These are phyloP conservation scores for Hypoxylon rubiginosum DNA, from an alignment of 2,329 filamentous ascomycete genomes.

Conservation along the genomic window DNA sequence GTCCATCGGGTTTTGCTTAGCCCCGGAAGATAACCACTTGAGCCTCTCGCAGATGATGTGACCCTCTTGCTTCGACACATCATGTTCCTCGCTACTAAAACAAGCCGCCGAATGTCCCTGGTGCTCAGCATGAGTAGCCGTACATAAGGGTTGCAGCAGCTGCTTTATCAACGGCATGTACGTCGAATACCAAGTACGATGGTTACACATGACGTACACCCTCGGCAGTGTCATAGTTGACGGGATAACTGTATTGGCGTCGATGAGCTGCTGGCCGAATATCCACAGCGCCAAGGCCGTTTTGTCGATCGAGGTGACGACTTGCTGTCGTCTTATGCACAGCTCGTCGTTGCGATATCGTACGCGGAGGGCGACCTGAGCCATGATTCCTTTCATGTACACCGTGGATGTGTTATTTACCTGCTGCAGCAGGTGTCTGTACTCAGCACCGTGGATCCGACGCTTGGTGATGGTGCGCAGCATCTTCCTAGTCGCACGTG, in stretches of 20 bases:
- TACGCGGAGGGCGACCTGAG: slow-evolving; percentile 40
- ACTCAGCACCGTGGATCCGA: slow-evolving; percentile 38
- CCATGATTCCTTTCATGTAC: slow-evolving; percentile 40
- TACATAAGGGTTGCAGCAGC: slow-evolving; percentile 30
- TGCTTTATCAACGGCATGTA: slow-evolving; percentile 29
- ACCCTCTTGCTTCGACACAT: slow-evolving; percentile 38
- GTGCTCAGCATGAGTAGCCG: not conserved
- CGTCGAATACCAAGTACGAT: slow-evolving; percentile 33
- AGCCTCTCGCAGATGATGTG: slow-evolving; percentile 42
- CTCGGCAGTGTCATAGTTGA: slow-evolving; percentile 22
- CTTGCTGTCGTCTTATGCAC: slow-evolving; percentile 41
- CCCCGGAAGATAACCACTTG: slow-evolving; percentile 19
- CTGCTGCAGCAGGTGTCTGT: slow-evolving; percentile 42
- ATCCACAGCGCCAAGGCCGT: slow-evolving; percentile 38
- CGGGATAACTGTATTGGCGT: not conserved
- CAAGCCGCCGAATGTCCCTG: slow-evolving; percentile 29
- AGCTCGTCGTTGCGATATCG: slow-evolving; percentile 41
- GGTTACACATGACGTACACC: slow-evolving; percentile 40
- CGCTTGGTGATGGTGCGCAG: slow-evolving; percentile 45
- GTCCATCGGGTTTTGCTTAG: slow-evolving; percentile 26
- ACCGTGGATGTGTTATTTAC: slow-evolving; percentile 45
- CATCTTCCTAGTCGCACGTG: slow-evolving; percentile 44
- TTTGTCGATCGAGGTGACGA: slow-evolving; percentile 45
- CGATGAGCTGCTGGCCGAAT: slow-evolving; percentile 36
- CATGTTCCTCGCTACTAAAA: slow-evolving; percentile 31